These are phyloP conservation scores for Coprinopsis marcescibilis DNA, from an alignment of 768 basidiomycete genomes.

Conservation along the genomic window DNA sequence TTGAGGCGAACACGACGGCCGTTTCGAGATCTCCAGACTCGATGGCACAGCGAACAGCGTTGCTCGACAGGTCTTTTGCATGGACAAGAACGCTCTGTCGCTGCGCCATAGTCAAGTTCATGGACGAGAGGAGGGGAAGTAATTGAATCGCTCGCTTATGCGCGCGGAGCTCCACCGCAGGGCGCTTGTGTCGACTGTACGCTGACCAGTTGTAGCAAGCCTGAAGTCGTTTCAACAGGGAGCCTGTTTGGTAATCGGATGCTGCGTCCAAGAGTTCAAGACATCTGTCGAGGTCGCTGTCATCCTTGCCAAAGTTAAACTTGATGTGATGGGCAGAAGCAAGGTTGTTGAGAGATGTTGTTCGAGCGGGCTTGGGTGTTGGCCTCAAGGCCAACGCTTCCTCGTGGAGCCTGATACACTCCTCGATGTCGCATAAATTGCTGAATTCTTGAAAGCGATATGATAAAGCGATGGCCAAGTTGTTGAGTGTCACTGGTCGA, in stretches of 20 bases:
- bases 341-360: background rate
- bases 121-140: background rate
- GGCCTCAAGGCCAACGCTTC: too few species aligned
- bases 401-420: too few species aligned
- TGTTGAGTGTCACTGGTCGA: background rate
- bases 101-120: background rate
- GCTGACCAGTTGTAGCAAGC: background rate
- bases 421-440: too few species aligned
- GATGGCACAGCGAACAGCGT: background rate
- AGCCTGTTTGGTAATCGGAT: background rate
- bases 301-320: background rate
- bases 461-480: too few species aligned
- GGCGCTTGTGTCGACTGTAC: background rate
- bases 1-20: background rate
- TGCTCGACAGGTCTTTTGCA: background rate
- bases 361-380: background rate
- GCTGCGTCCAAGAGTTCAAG: background rate
- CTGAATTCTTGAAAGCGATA: too few species aligned
- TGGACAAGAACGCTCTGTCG: background rate
- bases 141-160: background rate
- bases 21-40: background rate
- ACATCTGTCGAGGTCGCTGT: background rate
- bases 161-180: background rate
- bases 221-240: background rate
- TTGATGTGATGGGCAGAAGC: background rate